phyloP scores from a whole-genome alignment of 768 basidiomycete genomes.

The Cyclocybe aegerita region DNA sequence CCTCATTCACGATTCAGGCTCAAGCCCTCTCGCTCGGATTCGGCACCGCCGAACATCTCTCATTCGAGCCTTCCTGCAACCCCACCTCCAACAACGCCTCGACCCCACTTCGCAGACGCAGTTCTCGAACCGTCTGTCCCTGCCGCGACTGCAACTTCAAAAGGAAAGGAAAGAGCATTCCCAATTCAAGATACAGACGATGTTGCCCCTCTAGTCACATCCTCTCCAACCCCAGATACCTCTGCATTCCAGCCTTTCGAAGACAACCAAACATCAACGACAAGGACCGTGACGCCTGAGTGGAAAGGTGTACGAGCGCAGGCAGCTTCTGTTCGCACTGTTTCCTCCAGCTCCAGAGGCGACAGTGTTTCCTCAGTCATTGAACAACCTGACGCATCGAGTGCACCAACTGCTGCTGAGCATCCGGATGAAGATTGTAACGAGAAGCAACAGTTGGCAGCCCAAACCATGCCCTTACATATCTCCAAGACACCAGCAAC shows the following conservation, averaged over 20 bases:
- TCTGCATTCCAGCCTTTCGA: too few relatives aligned
- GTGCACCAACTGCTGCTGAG: not conserved
- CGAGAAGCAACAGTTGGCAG: not conserved
- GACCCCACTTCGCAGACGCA: not conserved
- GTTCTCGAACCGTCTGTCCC: too few relatives aligned
- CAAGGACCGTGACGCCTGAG: too few relatives aligned
- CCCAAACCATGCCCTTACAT: too few relatives aligned
- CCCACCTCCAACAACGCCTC: not conserved
- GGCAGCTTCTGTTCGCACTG: not conserved
- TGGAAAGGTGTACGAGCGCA: too few relatives aligned
- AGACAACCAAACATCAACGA: too few relatives aligned
- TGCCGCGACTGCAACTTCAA: not conserved
- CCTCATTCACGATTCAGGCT: slow-evolving; percentile 7
- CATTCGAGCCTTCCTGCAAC: slow-evolving; percentile 1
- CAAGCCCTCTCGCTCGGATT: slow-evolving; percentile 11
- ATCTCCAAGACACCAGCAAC: too few relatives aligned
- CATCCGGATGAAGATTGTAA: not conserved
- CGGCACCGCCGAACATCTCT: slow-evolving; percentile 14
- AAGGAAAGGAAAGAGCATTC: slow-evolving; percentile 7
- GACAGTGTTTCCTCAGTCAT: not conserved
- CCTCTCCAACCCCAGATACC: too few relatives aligned
- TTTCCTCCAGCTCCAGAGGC: not conserved
- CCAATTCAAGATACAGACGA: not conserved
- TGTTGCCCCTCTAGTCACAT: not conserved
- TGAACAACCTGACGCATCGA: not conserved